Conservation (phyloP, 306 rosid genomes). For the Bauhinia variegata region DNA sequence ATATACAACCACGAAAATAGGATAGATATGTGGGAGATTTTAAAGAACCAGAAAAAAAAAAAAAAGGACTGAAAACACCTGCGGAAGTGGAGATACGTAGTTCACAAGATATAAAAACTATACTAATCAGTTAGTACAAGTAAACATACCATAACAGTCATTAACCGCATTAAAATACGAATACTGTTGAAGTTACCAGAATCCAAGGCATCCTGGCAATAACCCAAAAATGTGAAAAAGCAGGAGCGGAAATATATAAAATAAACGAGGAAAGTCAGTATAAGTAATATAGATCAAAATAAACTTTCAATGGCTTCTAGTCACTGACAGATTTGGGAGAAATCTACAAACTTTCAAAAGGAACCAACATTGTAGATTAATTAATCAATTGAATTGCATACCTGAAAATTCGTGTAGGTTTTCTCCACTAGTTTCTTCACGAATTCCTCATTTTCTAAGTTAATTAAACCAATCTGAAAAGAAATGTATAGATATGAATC, state of each 20-base stretch:
- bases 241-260: background rate
- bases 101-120: too few relatives aligned
- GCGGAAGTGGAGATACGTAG: too few relatives aligned
- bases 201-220: constrained; percentile 73
- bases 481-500: constrained; percentile 17
- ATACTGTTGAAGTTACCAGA: constrained; percentile 72
- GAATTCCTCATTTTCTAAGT: constrained; percentile 84
- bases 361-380: constrained; percentile 23
- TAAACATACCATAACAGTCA: constrained; percentile 80
- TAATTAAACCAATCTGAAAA: constrained; percentile 79
- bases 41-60: too few relatives aligned
- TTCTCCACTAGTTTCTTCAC: constrained; percentile 70
- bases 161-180: constrained; percentile 81
- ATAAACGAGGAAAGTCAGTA: background rate
- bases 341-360: background rate
- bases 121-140: background rate
- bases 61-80: too few relatives aligned
- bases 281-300: background rate
- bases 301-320: background rate
- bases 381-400: constrained; percentile 40
- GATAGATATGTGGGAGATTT: too few relatives aligned
- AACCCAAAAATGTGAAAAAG: constrained; percentile 1
- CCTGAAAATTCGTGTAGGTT: constrained; percentile 74
- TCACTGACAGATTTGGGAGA: too few relatives aligned
- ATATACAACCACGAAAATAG: too few relatives aligned